These are phyloP conservation scores for Cichorium intybus DNA, from an alignment of 140 eudicot genomes.

Conservation along the genomic window DNA sequence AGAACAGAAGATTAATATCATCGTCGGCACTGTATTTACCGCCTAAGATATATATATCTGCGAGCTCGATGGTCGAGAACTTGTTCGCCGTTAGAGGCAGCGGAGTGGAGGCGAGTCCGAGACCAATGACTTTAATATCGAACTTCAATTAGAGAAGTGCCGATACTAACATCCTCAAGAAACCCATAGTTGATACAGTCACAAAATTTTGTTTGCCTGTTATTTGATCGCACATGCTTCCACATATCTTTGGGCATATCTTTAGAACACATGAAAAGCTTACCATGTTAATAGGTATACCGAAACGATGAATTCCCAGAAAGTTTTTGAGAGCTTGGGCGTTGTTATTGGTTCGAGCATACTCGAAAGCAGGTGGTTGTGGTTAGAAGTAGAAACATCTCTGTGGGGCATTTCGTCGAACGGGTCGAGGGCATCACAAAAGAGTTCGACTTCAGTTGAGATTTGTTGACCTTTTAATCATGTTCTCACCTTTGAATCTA, in stretches of 20 bases:
- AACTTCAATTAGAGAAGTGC: constrained; percentile 82
- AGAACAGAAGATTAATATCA: constrained; percentile 21
- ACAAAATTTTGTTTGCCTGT: constrained; percentile 64
- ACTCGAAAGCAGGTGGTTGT: constrained; percentile 66
- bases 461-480: too few species aligned
- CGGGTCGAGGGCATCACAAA: constrained; percentile 40
- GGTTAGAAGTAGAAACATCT: constrained; percentile 30
- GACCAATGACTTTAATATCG: constrained; percentile 85
- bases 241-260: too few species aligned
- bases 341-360: constrained; percentile 50
- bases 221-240: constrained; percentile 42
- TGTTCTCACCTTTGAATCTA: too few species aligned
- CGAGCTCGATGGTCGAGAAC: constrained; percentile 48
- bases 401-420: constrained; percentile 53
- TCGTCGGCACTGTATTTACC: constrained; percentile 38
- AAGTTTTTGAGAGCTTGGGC: constrained; percentile 45
- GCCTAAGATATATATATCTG: constrained; percentile 61
- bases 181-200: constrained; percentile 60
- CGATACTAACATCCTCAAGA: constrained; percentile 75
- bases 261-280: constrained; percentile 72
- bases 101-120: constrained; percentile 63
- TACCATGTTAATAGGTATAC: constrained; percentile 54
- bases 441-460: too few species aligned
- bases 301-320: constrained; percentile 38
- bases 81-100: constrained; percentile 49